phyloP scores from a whole-genome alignment of 176 grass and related monocot genomes.

The Musa acuminata region DNA sequence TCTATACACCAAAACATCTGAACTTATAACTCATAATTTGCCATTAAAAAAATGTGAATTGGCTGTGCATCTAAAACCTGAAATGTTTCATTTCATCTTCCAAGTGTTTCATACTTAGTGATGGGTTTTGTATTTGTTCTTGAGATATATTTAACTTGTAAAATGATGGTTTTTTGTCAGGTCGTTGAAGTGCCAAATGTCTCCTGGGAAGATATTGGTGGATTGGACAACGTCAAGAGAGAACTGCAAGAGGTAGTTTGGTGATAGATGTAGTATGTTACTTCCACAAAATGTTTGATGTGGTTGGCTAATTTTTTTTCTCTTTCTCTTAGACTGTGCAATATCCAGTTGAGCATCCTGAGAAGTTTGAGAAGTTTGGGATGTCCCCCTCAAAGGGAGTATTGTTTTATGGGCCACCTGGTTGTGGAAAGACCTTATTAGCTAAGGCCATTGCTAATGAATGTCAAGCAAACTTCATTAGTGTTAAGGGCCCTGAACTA shows the following conservation, averaged over 20 bases:
- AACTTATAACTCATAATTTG: no score
- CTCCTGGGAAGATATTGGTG: conserved; percentile 18
- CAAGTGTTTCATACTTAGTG: neutral
- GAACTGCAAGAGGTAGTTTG: conserved; percentile 17
- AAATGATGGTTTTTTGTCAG: neutral
- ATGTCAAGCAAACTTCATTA: conserved; percentile 21
- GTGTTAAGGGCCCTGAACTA: conserved; percentile 14
- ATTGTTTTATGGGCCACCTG: conserved; percentile 21
- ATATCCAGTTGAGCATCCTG: conserved; percentile 23
- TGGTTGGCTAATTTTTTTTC: neutral
- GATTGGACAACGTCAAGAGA: conserved; percentile 18
- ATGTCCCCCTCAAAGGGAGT: conserved; percentile 23
- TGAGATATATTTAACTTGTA: neutral
- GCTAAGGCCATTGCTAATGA: conserved; percentile 21
- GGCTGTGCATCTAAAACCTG: neutral
- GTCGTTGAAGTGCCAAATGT: conserved; percentile 22
- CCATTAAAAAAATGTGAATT: neutral
- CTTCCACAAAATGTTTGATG: neutral
- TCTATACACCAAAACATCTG: no score
- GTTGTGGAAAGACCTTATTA: conserved; percentile 22
- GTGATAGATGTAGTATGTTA: neutral
- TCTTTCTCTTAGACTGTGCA: conserved; percentile 12
- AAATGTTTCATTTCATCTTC: neutral
- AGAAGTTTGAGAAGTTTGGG: conserved; percentile 25
- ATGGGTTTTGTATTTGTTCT: neutral